Evolutionary conservation across 2,329 filamentous ascomycete genomes (phyloP), one percentile per base, ranked within the genome.

Genomic region (Cladorrhinum sp.): DNA sequence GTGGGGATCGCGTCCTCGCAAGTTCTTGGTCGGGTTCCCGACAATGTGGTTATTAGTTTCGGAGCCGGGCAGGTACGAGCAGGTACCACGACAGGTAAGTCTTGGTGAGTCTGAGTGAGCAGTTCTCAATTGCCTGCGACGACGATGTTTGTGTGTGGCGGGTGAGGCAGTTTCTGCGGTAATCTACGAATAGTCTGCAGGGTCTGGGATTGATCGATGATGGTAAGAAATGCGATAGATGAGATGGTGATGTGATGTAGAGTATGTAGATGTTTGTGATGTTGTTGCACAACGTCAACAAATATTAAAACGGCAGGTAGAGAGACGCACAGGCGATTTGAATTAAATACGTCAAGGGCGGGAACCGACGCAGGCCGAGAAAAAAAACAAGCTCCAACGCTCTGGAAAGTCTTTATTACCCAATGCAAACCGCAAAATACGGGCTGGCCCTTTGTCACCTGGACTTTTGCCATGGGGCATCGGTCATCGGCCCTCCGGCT

Each of bases 341-440:
- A 36, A 54, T 60, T 60, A 61, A 54, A 55, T 62, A 62, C 54
- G 57, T 57, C 57, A 55, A 49, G 54, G 49, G 39, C 33, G 49
- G 57, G 50, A 59, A 48, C 61, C 61, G 57, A 60, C 57, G 57
- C 54, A 59, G 60, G 61, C 53, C 61, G 60, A 58, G 60, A 18
- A 20, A 42, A 42, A 57, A 61, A 61, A 58, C 59, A 58, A 58
- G 55, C 28, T 39, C 52, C 54, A 46, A 39, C 21, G 33, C 46
- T 6, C 33, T 48, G n/a, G 39, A 57, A 62, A 57, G 57, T 62
- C 55, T 57, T 46, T 39, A 58, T 53, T 61, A 63, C 62, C 33
- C 54, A 42, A 36, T 21, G 48, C 6, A 8, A 21, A 55, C 42
- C 51, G 49, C 48, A 30, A 20, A 50, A 16, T 33, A 49, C 21